These are phyloP conservation scores for Pseudogymnoascus sp. DNA, from an alignment of 2,329 filamentous ascomycete genomes.

Conservation along the genomic window DNA sequence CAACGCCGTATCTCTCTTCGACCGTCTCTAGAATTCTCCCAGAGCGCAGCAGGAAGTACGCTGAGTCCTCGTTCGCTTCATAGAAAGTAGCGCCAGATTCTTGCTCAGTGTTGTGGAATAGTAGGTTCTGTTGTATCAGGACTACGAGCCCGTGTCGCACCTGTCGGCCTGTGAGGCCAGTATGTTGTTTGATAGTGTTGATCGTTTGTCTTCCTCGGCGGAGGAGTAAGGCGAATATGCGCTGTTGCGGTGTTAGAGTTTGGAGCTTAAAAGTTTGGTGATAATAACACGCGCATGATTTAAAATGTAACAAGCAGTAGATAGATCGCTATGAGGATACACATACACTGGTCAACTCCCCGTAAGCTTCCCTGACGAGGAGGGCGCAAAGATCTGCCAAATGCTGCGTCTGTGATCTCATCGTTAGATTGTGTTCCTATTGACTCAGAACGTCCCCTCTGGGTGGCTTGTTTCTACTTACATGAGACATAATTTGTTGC, in stretches of 20 bases:
- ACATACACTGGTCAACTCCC: conserved; percentile 84
- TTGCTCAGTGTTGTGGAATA: conserved; percentile 62
- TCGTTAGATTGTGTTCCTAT: conserved; percentile 14
- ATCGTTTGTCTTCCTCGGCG: conserved; percentile 71
- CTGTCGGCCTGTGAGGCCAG: conserved; percentile 64
- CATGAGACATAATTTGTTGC: conserved; percentile 48
- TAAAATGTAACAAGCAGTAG: not conserved
- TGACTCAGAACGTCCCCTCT: conserved; percentile 22
- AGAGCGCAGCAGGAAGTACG: conserved; percentile 73
- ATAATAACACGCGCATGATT: conserved; percentile 6
- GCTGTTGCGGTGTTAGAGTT: conserved; percentile 43
- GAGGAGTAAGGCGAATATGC: conserved; percentile 73
- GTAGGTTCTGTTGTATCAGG: conserved; percentile 79
- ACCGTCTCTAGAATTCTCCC: conserved; percentile 75
- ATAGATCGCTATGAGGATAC: conserved; percentile 4
- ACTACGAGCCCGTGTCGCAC: conserved; percentile 75
- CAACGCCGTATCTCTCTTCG: conserved; percentile 64
- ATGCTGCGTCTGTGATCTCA: conserved; percentile 52
- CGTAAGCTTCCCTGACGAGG: conserved; percentile 81
- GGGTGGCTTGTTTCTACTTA: conserved; percentile 34
- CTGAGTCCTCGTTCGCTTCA: conserved; percentile 71
- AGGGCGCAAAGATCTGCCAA: conserved; percentile 83
- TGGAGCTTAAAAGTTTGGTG: not conserved
- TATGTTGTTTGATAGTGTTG: conserved; percentile 60
- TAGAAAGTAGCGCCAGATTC: conserved; percentile 64